Conservation (phyloP, 2,329 filamentous ascomycete species). For the Trichoderma atroviride region DNA sequence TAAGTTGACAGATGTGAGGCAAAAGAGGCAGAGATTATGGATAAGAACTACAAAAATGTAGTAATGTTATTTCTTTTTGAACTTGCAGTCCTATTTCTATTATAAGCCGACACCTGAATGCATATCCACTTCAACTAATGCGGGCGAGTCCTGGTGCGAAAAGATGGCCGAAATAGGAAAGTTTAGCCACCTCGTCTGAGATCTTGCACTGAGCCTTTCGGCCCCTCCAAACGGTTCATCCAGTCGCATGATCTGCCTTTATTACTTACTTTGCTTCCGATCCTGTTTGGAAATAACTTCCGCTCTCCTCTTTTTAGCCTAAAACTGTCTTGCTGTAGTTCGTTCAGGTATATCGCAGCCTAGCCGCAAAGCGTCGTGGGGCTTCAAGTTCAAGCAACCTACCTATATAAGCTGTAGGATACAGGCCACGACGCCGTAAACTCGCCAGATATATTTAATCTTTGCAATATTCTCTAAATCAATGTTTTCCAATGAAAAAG, state of each 20-base stretch:
- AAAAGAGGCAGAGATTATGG: neutral
- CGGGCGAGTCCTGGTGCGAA: neutral
- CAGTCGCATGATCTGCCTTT: neutral
- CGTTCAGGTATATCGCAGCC: neutral
- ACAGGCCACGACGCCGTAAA: neutral
- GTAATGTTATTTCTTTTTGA: neutral
- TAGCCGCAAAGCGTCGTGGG: neutral
- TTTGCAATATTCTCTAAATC: neutral
- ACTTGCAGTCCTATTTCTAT: neutral
- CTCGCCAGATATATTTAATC: neutral
- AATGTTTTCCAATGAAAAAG: neutral
- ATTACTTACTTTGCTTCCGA: neutral
- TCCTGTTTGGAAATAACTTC: neutral
- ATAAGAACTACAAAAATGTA: too few relatives aligned
- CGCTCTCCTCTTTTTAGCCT: neutral
- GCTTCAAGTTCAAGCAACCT: neutral
- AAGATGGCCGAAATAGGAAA: conserved; percentile 5
- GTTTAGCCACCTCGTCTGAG: conserved; percentile 5
- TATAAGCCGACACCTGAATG: neutral
- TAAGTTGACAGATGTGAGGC: neutral
- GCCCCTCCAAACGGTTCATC: neutral
- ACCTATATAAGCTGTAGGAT: neutral
- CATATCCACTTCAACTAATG: neutral
- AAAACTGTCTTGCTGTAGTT: neutral
- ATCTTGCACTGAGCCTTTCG: neutral